A percentile compares a stretch with the other conserved stretches of the same genome.
Conservation (phyloP, 2,329 filamentous ascomycete genomes). For the Fusarium udum region DNA sequence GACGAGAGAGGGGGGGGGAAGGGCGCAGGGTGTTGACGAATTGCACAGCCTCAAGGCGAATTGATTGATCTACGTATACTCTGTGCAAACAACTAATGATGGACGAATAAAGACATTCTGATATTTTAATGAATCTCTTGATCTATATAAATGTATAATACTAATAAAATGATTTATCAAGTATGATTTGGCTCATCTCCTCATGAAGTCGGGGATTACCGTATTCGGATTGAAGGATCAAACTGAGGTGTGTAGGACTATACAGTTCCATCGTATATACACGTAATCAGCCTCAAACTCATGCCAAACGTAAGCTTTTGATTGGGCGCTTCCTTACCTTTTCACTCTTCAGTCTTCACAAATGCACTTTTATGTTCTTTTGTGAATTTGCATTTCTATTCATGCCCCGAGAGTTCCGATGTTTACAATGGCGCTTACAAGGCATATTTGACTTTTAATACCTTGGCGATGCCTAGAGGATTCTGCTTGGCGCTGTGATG, state of each 20-base stretch:
- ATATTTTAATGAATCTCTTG: background rate
- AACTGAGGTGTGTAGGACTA: background rate
- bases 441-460: background rate
- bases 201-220: conserved; percentile 1
- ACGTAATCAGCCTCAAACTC: conserved; percentile 12
- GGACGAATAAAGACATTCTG: background rate
- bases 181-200: background rate
- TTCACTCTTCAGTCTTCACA: background rate
- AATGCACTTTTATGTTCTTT: background rate
- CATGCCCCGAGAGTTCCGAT: background rate
- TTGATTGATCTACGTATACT: conserved; percentile 10
- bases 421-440: background rate
- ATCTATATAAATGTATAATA: rapidly evolving
- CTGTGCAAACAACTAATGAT: background rate
- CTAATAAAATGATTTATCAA: rapidly evolving
- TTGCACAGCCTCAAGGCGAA: conserved; percentile 16
- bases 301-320: background rate
- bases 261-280: background rate
- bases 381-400: background rate
- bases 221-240: conserved; percentile 7
- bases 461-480: background rate
- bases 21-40: too few relatives aligned
- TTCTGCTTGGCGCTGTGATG: background rate
- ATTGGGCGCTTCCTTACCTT: background rate
- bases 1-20: background rate